Evolutionary conservation across 306 rosid species (phyloP).

Genomic region (Cyclanthera cordifolia): DNA sequence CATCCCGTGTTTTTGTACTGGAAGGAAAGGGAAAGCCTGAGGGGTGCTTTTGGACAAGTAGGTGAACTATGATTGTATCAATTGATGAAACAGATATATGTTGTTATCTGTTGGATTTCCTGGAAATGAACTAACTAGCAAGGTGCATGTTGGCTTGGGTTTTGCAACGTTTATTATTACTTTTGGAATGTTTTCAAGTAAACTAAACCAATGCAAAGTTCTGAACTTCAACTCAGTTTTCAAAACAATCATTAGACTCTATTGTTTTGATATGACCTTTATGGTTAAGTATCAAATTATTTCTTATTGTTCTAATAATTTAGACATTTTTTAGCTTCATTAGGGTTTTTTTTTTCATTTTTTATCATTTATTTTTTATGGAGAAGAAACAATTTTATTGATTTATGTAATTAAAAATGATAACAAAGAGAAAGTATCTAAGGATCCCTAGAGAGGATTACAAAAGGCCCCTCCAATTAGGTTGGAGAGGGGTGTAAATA

Average conservation of each 20-base stretch:
- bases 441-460: no score
- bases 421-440: no score
- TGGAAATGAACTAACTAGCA: not conserved
- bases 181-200: not conserved
- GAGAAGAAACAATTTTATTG: no score
- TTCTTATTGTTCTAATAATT: slow-evolving; percentile 4
- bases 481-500: no score
- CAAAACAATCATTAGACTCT: not conserved
- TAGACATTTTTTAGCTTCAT: not conserved
- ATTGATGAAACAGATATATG: not conserved
- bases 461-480: no score
- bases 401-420: no score
- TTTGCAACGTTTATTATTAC: not conserved
- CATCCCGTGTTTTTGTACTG: not conserved
- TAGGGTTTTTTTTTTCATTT: no score
- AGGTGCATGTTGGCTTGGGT: not conserved
- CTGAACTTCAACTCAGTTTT: not conserved
- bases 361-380: no score
- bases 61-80: slow-evolving; percentile 4
- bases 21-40: not conserved
- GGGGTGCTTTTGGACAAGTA: not conserved
- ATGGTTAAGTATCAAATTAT: not conserved
- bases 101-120: not conserved
- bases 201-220: not conserved
- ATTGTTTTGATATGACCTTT: not conserved